Percentiles rank a stretch among this genome's conserved stretches.
Evolutionary conservation across 177 flowering plant species (phyloP).

Genomic region (Vitis hybrid): DNA sequence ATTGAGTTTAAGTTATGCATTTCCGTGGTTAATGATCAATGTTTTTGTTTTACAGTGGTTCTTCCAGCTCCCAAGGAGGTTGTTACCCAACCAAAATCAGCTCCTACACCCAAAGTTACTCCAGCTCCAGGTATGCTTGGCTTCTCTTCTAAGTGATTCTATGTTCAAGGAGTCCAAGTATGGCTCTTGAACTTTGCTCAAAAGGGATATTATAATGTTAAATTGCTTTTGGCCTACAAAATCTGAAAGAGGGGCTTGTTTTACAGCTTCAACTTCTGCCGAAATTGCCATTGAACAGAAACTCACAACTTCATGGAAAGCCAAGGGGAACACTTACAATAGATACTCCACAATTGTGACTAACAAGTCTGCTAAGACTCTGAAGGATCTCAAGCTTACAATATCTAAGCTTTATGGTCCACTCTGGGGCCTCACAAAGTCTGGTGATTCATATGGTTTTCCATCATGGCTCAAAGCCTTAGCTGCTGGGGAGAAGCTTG

Average conservation of each 20-base stretch:
- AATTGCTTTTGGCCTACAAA: background rate
- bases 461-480: conserved; percentile 76
- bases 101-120: conserved; percentile 34
- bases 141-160: background rate
- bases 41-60: conserved; percentile 35
- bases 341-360: conserved; percentile 70
- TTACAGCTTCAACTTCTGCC: conserved; percentile 43
- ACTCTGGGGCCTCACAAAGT: conserved; percentile 75
- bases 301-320: conserved; percentile 60
- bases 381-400: conserved; percentile 61
- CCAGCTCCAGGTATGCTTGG: conserved; percentile 37
- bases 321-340: conserved; percentile 66
- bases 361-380: conserved; percentile 63
- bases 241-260: conserved; percentile 1
- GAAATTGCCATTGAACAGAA: conserved; percentile 61
- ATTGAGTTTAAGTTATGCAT: background rate
- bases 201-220: background rate
- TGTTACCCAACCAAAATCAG: conserved; percentile 33
- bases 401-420: conserved; percentile 79
- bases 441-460: conserved; percentile 48
- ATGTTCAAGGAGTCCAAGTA: background rate
- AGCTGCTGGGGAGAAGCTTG: conserved; percentile 69
- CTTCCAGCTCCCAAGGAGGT: conserved; percentile 42
- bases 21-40: background rate
- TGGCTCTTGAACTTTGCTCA: background rate